A percentile compares a stretch with the other conserved stretches of the same genome.
These are phyloP conservation scores for Dillenia turbinata DNA, from an alignment of 164 flowering plant genomes.

Conservation along the genomic window DNA sequence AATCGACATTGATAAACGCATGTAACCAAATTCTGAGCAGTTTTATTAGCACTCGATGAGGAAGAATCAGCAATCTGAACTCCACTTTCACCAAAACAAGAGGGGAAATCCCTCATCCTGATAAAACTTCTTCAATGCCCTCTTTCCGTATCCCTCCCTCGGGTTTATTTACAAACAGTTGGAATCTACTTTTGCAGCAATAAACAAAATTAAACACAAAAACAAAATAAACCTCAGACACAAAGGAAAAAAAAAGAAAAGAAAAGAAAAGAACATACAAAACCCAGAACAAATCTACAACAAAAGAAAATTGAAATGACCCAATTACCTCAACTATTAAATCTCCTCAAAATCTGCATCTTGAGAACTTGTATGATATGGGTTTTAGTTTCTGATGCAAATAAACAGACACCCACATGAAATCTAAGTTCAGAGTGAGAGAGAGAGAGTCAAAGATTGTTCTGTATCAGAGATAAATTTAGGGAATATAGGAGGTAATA, in stretches of 20 bases:
- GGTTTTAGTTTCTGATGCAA: slow-evolving; percentile 3
- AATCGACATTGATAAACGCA: slow-evolving; percentile 48
- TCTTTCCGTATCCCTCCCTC: background rate
- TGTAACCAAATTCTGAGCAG: slow-evolving; percentile 54
- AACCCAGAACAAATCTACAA: background rate
- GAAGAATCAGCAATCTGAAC: slow-evolving; percentile 84
- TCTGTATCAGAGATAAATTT: slow-evolving; percentile 17
- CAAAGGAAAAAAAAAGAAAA: background rate
- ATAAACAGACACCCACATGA: slow-evolving; percentile 9
- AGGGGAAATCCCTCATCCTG: slow-evolving; percentile 77
- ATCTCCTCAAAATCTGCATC: slow-evolving; percentile 6
- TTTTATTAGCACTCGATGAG: slow-evolving; percentile 35
- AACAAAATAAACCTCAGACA: background rate
- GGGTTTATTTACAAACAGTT: slow-evolving; percentile 8
- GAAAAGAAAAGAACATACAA: background rate
- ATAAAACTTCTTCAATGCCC: background rate
- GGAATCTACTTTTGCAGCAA: background rate
- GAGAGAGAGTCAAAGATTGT: background rate
- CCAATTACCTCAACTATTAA: slow-evolving; percentile 18
- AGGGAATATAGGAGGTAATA: slow-evolving; percentile 21
- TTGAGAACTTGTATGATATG: slow-evolving; percentile 19
- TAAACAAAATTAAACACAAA: slow-evolving; percentile 1
- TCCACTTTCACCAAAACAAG: slow-evolving; percentile 79
- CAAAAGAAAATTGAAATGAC: slow-evolving; percentile 3
- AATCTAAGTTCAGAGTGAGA: slow-evolving; percentile 3